Evolutionary conservation across 1,139 yeast species (phyloP), one percentile per base, ranked within the genome.

Genomic region (Geotrichum bryndzae): DNA sequence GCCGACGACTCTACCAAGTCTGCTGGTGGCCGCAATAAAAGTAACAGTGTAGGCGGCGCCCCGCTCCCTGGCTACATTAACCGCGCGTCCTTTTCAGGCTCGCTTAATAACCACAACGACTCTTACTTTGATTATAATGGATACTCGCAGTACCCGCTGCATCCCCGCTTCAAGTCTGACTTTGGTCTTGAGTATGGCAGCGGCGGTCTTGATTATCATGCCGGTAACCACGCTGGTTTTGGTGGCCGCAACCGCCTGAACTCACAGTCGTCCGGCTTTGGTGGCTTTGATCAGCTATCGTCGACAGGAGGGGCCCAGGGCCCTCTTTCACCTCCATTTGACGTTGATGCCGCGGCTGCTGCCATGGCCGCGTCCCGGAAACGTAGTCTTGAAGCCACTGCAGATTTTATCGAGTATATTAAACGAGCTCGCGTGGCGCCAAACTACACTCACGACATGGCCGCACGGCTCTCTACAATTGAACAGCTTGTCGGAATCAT

Each of bases 1-100:
- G 85, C 87, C 38, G 90, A 86, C 59, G 87, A 84, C 65, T 70
- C 64, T 18, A 18, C 18, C 18, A 18, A 18, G 18, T 18, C 18
- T 18, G 18, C 18, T 18, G 18, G 18, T 18, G 18, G 18, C 18
- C 18, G 18, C 18, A 18, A 18, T 18, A 18, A 18, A 18, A 18
- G 18, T 18, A 18, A 18, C 18, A 18, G 18, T 18, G 1, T 18
- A 18, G 18, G 18, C 18, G 18, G 18, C 18, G 7, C 38, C 38
- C 38, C 38, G 38, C 38, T 33, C 1, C 38, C 38, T 8, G 38
- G 38, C 7, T 33, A 33, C 38, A 33, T 33, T 33, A 33, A 18
- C 18, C 18, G 18, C 18, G 18, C 18, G 18, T 18, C 18, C 18
- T 18, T 18, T 18, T 18, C 18, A 18, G 18, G 18, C 18, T 18